phyloP scores from a whole-genome alignment of 495 filamentous ascomycete species.

The Annulohypoxylon bovei region DNA sequence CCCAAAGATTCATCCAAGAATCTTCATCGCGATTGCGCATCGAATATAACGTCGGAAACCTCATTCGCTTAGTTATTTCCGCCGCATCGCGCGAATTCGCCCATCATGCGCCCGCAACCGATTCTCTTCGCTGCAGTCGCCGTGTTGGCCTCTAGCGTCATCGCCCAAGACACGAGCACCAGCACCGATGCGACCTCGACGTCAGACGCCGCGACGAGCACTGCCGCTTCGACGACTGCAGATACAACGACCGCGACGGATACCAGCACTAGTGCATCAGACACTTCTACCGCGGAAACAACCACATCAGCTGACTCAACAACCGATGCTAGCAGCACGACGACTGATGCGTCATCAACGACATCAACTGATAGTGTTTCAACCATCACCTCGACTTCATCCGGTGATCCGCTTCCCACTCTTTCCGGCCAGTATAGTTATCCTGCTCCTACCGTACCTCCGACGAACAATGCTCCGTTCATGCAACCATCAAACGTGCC shows the following conservation, averaged over 20 bases:
- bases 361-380: conserved; percentile 41
- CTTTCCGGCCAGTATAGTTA: conserved; percentile 59
- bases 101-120: conserved; percentile 39
- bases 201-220: conserved; percentile 8
- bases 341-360: conserved; percentile 26
- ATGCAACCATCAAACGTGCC: conserved; percentile 93
- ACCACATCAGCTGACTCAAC: conserved; percentile 20
- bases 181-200: conserved; percentile 21
- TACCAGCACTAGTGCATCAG: conserved; percentile 23
- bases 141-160: conserved; percentile 35
- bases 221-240: neutral
- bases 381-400: conserved; percentile 42
- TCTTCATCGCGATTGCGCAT: conserved; percentile 23
- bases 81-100: conserved; percentile 17
- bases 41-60: conserved; percentile 2
- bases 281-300: conserved; percentile 19
- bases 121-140: conserved; percentile 32
- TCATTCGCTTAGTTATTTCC: conserved; percentile 17
- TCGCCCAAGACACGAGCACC: conserved; percentile 36
- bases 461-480: conserved; percentile 86
- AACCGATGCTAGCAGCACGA: conserved; percentile 16
- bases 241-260: conserved; percentile 39
- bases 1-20: neutral
- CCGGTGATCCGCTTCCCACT: conserved; percentile 55
- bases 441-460: conserved; percentile 76